Percentiles rank a stretch among this genome's conserved stretches.
Evolutionary conservation across 1,284 basidiomycete species (phyloP).

Genomic region (Mycosarcoma mackinlayi): DNA sequence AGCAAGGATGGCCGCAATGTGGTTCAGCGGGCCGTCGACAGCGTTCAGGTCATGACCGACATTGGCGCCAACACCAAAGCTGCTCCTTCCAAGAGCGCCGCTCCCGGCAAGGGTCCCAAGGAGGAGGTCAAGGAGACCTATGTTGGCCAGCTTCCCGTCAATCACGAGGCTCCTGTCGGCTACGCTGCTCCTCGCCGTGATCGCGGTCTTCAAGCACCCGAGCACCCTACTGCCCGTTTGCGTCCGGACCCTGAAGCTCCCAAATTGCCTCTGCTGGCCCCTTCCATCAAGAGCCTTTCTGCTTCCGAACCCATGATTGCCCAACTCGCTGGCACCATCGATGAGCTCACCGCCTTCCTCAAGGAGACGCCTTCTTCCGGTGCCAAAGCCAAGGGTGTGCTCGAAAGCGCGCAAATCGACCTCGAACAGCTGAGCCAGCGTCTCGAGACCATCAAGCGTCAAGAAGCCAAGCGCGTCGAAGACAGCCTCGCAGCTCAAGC

Average conservation of each 20-base stretch:
- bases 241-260: conserved; percentile 60
- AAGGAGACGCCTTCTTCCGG: conserved; percentile 67
- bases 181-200: conserved; percentile 51
- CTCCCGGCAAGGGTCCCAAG: conserved; percentile 66
- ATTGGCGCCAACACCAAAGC: conserved; percentile 53
- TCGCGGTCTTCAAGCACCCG: conserved; percentile 58
- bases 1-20: conserved; percentile 60
- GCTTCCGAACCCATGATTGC: conserved; percentile 87
- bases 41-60: conserved; percentile 55
- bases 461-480: conserved; percentile 82
- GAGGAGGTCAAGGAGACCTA: conserved; percentile 50
- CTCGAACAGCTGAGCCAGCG: conserved; percentile 81
- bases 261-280: conserved; percentile 78
- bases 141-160: conserved; percentile 51
- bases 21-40: conserved; percentile 51
- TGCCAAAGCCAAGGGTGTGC: conserved; percentile 75
- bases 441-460: conserved; percentile 82
- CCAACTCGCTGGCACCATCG: conserved; percentile 92
- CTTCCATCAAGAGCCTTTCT: conserved; percentile 79
- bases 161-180: conserved; percentile 57
- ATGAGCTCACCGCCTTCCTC: conserved; percentile 87
- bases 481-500: conserved; percentile 72
- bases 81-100: conserved; percentile 65
- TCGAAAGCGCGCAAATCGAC: conserved; percentile 76
- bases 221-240: conserved; percentile 48